Evolutionary conservation across 2,329 filamentous ascomycete genomes (phyloP).

Genomic region (Trematosphaeria pertusa): DNA sequence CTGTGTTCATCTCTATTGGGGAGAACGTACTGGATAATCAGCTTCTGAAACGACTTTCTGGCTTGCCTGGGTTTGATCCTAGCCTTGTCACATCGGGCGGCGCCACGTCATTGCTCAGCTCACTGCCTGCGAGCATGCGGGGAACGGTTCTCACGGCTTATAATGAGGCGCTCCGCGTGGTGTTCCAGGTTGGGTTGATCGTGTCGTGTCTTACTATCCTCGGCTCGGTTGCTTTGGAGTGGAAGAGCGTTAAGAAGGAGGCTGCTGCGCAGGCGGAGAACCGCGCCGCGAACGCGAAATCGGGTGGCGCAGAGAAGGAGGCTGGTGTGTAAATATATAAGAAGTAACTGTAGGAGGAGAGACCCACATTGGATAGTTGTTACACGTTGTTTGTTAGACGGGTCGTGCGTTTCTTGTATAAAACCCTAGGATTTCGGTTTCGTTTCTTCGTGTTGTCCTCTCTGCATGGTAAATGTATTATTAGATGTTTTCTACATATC

Average conservation of each 20-base stretch:
- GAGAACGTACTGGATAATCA: conserved; percentile 40
- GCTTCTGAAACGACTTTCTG: conserved; percentile 14
- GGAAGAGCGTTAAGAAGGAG: conserved; percentile 58
- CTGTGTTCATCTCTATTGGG: conserved; percentile 51
- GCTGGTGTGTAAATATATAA: no score
- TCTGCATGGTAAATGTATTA: no score
- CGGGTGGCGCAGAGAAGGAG: no score
- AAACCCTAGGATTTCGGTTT: no score
- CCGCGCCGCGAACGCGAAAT: no score
- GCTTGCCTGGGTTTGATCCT: conserved; percentile 11
- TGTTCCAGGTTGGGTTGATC: conserved; percentile 59
- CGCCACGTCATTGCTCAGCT: background rate
- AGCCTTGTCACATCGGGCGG: conserved; percentile 4
- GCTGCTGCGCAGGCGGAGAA: background rate
- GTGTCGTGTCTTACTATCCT: conserved; percentile 52
- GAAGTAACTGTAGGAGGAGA: no score
- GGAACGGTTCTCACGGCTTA: background rate
- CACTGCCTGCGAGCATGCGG: background rate
- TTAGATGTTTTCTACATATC: no score
- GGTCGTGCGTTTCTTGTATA: no score
- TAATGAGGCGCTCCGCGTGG: conserved; percentile 9
- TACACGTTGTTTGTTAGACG: no score
- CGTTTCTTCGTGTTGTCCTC: no score
- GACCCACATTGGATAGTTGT: no score
- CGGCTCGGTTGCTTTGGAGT: conserved; percentile 62